phyloP scores from a whole-genome alignment of 202 grass and related monocot genomes.

The Saccharum hybrid region DNA sequence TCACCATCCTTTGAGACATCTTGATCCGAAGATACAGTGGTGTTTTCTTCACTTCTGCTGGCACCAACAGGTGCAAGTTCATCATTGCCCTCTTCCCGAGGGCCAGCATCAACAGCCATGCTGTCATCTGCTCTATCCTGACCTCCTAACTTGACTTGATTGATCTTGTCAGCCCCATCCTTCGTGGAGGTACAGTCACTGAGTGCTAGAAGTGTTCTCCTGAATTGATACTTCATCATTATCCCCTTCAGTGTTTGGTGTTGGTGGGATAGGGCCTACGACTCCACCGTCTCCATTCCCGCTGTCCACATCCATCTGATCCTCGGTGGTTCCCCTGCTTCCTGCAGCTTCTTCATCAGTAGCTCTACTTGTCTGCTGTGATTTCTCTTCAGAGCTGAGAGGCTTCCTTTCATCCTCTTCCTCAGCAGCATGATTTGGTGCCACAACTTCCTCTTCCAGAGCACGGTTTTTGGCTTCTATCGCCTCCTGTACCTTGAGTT shows the following conservation, averaged over 20 bases:
- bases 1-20: constrained; percentile 6
- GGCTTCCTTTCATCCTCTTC: constrained; percentile 47
- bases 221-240: neutral
- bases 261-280: constrained; percentile 41
- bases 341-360: constrained; percentile 30
- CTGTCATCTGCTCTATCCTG: constrained; percentile 27
- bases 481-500: constrained; percentile 51
- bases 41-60: constrained; percentile 19
- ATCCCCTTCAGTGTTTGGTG: constrained; percentile 25
- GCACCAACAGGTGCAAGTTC: neutral
- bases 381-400: constrained; percentile 34
- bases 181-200: neutral
- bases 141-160: constrained; percentile 11
- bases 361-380: neutral
- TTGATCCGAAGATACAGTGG: constrained; percentile 21
- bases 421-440: constrained; percentile 30
- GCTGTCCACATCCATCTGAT: constrained; percentile 44
- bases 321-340: constrained; percentile 20
- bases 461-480: constrained; percentile 51
- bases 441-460: constrained; percentile 41
- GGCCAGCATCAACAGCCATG: constrained; percentile 23
- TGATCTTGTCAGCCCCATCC: constrained; percentile 1
- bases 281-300: constrained; percentile 29
- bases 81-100: constrained; percentile 24
- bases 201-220: neutral